A percentile compares a stretch with the other conserved stretches of the same genome.
These are phyloP conservation scores for Rhizoclosmatium globosum DNA, from an alignment of 192 early-diverging fungal species.

Conservation along the genomic window DNA sequence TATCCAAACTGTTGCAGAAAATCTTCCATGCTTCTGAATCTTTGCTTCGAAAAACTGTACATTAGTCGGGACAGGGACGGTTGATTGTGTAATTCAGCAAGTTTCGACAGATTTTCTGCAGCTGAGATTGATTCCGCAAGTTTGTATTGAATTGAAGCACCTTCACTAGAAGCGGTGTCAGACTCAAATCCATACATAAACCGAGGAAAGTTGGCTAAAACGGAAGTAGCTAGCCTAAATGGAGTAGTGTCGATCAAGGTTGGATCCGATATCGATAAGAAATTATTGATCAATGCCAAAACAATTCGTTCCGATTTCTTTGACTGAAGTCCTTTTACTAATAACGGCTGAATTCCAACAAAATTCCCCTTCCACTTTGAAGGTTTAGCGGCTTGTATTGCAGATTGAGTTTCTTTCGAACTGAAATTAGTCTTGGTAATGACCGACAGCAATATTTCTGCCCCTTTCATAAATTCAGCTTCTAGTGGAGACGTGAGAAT, in stretches of 20 bases:
- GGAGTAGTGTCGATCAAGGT: slow-evolving; percentile 69
- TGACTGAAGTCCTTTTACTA: slow-evolving; percentile 76
- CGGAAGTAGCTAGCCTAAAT: slow-evolving; percentile 64
- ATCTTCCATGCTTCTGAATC: slow-evolving; percentile 74
- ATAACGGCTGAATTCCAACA: slow-evolving; percentile 74
- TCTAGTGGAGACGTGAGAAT: slow-evolving; percentile 77
- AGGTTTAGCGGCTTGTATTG: slow-evolving; percentile 71
- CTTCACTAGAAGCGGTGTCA: slow-evolving; percentile 31
- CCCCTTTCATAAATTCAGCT: slow-evolving; percentile 77
- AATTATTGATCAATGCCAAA: slow-evolving; percentile 64
- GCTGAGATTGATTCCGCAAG: slow-evolving; percentile 58
- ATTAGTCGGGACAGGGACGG: slow-evolving; percentile 63
- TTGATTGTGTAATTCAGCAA: slow-evolving; percentile 60
- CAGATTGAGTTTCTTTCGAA: slow-evolving; percentile 49
- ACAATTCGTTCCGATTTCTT: slow-evolving; percentile 61
- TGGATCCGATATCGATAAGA: slow-evolving; percentile 63
- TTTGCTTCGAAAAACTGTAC: slow-evolving; percentile 66
- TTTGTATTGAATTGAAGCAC: slow-evolving; percentile 44
- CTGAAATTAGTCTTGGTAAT: slow-evolving; percentile 66
- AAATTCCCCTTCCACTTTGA: slow-evolving; percentile 77
- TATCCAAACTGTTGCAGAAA: slow-evolving; percentile 75
- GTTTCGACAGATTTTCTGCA: slow-evolving; percentile 56
- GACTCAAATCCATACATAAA: slow-evolving; percentile 71
- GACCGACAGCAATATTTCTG: slow-evolving; percentile 71
- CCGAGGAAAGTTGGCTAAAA: slow-evolving; percentile 75